phyloP scores from a whole-genome alignment of 1,139 yeast genomes.

The Pichia kudriavzevii region DNA sequence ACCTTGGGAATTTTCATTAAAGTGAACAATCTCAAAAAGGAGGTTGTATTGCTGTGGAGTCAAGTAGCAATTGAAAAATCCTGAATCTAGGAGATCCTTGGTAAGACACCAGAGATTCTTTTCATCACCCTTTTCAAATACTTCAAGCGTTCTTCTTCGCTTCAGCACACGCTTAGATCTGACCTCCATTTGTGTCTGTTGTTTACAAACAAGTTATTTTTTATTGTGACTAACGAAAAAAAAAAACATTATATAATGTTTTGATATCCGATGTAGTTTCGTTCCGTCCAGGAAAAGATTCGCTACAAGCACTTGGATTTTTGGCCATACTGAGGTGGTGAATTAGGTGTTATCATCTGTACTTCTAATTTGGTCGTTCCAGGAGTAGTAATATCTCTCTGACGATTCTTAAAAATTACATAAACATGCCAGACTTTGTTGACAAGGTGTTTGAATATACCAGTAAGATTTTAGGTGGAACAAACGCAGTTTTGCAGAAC shows the following conservation, averaged over 20 bases:
- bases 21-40: constrained; percentile 37
- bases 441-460: constrained; percentile 17
- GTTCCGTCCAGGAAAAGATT: too few relatives aligned
- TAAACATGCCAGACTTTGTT: constrained; percentile 19
- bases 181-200: too few relatives aligned
- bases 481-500: constrained; percentile 4
- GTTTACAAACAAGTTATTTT: too few relatives aligned
- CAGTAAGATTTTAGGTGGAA: constrained; percentile 4
- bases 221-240: too few relatives aligned
- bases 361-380: too few relatives aligned
- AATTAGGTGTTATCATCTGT: too few relatives aligned
- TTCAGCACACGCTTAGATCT: constrained; percentile 3
- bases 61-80: constrained; percentile 51
- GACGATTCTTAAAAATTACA: too few relatives aligned
- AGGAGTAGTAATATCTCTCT: too few relatives aligned
- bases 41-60: constrained; percentile 57
- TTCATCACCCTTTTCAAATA: constrained; percentile 39
- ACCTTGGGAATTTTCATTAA: constrained; percentile 17
- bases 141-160: constrained; percentile 26
- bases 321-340: too few relatives aligned
- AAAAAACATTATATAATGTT: too few relatives aligned
- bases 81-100: constrained; percentile 37
- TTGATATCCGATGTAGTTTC: too few relatives aligned
- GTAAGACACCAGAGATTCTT: constrained; percentile 40
- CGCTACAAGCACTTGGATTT: too few relatives aligned